Conservation (phyloP, 116 monocot species). For the Posidonia oceanica region DNA sequence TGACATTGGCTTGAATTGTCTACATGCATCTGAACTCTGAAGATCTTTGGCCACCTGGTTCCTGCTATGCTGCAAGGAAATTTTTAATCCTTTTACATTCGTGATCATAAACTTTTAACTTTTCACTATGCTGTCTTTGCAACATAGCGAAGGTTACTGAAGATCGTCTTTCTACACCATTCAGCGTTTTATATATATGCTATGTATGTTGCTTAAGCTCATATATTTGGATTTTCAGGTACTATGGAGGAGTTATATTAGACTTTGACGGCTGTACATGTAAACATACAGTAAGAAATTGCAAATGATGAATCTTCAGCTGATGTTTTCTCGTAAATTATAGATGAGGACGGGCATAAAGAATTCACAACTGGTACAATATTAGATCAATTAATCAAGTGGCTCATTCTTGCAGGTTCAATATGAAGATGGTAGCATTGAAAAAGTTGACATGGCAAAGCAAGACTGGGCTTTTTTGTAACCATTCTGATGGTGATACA, state of each 20-base stretch:
- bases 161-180: too few relatives aligned
- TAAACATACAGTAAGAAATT: conserved; percentile 13
- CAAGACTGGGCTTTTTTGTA: conserved; percentile 23
- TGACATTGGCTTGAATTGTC: too few relatives aligned
- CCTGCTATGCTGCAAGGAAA: too few relatives aligned
- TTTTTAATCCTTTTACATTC: too few relatives aligned
- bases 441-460: conserved; percentile 13
- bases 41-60: too few relatives aligned
- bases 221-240: conserved; percentile 3
- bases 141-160: too few relatives aligned
- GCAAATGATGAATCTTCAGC: not conserved
- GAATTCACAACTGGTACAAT: not conserved
- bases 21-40: too few relatives aligned
- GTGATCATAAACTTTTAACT: too few relatives aligned
- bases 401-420: conserved; percentile 7
- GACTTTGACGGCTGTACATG: conserved; percentile 14
- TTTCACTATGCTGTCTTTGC: too few relatives aligned
- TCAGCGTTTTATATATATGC: too few relatives aligned
- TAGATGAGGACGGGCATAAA: not conserved
- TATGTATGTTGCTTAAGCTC: not conserved
- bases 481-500: not conserved
- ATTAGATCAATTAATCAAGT: not conserved
- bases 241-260: conserved; percentile 16
- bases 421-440: conserved; percentile 14
- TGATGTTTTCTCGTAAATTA: not conserved